These are phyloP conservation scores for Penicillium thymicola DNA, from an alignment of 2,329 filamentous ascomycete genomes.

Conservation along the genomic window DNA sequence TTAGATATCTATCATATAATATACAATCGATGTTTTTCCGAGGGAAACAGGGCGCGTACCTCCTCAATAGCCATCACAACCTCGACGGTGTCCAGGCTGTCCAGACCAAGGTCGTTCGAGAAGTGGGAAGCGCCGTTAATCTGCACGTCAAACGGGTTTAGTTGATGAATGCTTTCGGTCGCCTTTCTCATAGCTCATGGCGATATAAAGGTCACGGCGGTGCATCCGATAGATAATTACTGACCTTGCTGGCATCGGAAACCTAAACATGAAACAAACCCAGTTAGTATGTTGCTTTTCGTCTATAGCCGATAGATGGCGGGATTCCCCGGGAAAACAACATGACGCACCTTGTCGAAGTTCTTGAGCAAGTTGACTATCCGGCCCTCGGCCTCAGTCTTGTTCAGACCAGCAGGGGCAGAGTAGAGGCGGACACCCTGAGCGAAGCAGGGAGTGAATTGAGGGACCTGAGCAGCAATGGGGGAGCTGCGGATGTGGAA, in stretches of 20 bases:
- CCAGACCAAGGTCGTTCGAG: constrained; percentile 92
- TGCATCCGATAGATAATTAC: constrained; percentile 17
- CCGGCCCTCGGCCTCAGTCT: constrained; percentile 83
- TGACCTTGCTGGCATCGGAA: constrained; percentile 41
- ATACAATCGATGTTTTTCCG: constrained; percentile 3
- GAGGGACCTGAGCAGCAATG: constrained; percentile 54
- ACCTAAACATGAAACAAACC: constrained; percentile 24
- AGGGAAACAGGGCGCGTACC: constrained; percentile 48
- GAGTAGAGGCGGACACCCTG: constrained; percentile 81
- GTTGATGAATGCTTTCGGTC: constrained; percentile 13
- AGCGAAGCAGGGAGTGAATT: constrained; percentile 60
- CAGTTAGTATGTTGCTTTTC: constrained; percentile 4
- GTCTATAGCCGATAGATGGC: background rate
- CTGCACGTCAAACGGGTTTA: constrained; percentile 49
- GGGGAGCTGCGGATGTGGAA: constrained; percentile 58
- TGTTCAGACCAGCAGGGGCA: constrained; percentile 70
- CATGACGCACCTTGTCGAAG: constrained; percentile 81
- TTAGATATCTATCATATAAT: constrained; percentile 16
- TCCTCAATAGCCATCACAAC: constrained; percentile 99
- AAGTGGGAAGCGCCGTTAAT: constrained; percentile 85
- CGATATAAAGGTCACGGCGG: constrained; percentile 1
- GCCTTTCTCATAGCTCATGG: constrained; percentile 1
- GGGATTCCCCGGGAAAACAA: constrained; percentile 9
- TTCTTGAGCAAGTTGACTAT: constrained; percentile 91
- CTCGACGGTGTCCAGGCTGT: constrained; percentile 97